phyloP scores from a whole-genome alignment of 1,284 basidiomycete species.

The Leccinum pachyderme region DNA sequence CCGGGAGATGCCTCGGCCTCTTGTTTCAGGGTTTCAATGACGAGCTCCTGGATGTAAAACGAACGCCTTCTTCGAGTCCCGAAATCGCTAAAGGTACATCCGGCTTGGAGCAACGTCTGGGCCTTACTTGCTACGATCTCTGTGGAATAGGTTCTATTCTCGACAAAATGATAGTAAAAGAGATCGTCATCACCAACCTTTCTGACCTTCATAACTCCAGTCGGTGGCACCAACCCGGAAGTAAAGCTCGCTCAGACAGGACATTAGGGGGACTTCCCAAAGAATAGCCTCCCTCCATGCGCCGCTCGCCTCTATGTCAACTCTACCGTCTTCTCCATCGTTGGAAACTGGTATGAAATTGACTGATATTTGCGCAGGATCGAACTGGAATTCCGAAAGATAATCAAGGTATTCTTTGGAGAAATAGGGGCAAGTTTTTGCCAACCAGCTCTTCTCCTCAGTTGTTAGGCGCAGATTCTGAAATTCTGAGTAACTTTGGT shows the following conservation, averaged over 20 bases:
- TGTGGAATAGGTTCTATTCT: conserved; percentile 57
- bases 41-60: conserved; percentile 75
- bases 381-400: conserved; percentile 70
- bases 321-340: conserved; percentile 57
- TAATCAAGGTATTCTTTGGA: conserved; percentile 74
- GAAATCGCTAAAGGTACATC: conserved; percentile 87
- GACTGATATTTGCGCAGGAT: conserved; percentile 77
- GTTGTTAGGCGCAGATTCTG: conserved; percentile 57
- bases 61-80: conserved; percentile 89
- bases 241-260: conserved; percentile 40
- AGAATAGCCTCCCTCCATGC: conserved; percentile 50
- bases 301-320: conserved; percentile 64
- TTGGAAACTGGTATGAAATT: conserved; percentile 58
- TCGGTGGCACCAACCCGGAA: conserved; percentile 59
- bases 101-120: conserved; percentile 55
- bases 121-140: conserved; percentile 29
- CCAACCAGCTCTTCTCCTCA: conserved; percentile 72
- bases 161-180: background rate
- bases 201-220: conserved; percentile 84
- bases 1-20: conserved; percentile 59
- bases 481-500: conserved; percentile 53
- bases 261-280: conserved; percentile 96
- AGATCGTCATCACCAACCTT: conserved; percentile 44
- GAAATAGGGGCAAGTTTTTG: conserved; percentile 75
- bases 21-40: conserved; percentile 68